Evolutionary conservation across 768 basidiomycete genomes (phyloP).

Genomic region (Termitomyces heimii): DNA sequence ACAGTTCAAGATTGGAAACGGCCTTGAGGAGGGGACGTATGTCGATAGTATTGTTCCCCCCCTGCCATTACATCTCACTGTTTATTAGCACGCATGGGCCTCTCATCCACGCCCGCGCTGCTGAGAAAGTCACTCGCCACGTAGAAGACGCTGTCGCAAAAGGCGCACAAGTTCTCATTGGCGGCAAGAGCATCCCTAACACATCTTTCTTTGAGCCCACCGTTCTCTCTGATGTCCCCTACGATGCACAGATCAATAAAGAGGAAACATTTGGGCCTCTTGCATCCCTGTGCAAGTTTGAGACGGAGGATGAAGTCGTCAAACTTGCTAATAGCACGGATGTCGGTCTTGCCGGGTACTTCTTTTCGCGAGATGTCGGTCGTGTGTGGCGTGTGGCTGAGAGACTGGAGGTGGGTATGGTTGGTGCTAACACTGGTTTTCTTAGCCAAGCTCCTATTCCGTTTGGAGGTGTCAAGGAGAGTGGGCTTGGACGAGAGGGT

Average conservation of each 20-base stretch:
- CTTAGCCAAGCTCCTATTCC: slow-evolving; percentile 79
- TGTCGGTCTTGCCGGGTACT: slow-evolving; percentile 90
- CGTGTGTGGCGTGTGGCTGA: slow-evolving; percentile 94
- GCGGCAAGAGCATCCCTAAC: slow-evolving; percentile 67
- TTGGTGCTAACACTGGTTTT: slow-evolving; percentile 76
- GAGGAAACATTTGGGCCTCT: slow-evolving; percentile 98
- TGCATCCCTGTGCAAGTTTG: slow-evolving; percentile 83
- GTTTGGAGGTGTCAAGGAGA: slow-evolving; percentile 91
- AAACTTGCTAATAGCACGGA: slow-evolving; percentile 77
- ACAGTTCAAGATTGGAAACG: slow-evolving; percentile 83
- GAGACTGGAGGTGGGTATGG: slow-evolving; percentile 89
- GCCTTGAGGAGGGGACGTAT: slow-evolving; percentile 72
- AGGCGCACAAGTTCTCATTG: slow-evolving; percentile 85
- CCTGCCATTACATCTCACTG: neutral
- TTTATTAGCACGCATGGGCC: slow-evolving; percentile 73
- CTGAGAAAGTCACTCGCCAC: slow-evolving; percentile 82
- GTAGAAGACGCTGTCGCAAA: slow-evolving; percentile 81
- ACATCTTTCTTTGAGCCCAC: slow-evolving; percentile 81
- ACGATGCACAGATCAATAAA: slow-evolving; percentile 51
- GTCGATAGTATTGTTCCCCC: slow-evolving; percentile 18
- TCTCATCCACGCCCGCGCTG: slow-evolving; percentile 80
- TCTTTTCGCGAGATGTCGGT: slow-evolving; percentile 82
- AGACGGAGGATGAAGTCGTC: slow-evolving; percentile 92
- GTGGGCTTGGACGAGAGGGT: slow-evolving; percentile 79
- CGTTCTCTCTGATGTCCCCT: slow-evolving; percentile 79